Percentiles rank a stretch among this genome's conserved stretches.
Evolutionary conservation across 352 stramenopile genomes (phyloP).

Genomic region (Pythium folliculosum): DNA sequence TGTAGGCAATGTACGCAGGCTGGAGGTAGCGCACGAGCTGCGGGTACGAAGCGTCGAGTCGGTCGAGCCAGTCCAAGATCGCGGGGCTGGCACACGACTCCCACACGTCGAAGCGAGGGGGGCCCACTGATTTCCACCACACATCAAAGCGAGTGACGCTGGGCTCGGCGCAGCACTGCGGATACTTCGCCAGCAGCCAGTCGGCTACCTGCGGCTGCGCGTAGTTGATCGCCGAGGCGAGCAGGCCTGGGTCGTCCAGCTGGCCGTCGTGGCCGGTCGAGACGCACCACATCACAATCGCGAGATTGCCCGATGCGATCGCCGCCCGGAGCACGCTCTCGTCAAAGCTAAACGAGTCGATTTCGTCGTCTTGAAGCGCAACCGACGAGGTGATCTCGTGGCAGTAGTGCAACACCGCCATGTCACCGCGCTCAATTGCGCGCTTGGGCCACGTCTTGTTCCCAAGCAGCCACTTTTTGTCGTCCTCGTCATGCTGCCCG

Average conservation of each 20-base stretch:
- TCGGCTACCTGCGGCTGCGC: constrained; percentile 2
- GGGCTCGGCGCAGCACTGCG: neutral
- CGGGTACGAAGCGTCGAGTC: neutral
- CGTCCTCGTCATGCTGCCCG: neutral
- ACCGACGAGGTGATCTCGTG: neutral
- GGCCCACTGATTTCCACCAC: no score
- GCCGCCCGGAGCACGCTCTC: no score
- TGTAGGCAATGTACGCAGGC: neutral
- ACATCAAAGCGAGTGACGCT: neutral
- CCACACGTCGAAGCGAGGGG: neutral
- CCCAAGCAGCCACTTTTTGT: neutral
- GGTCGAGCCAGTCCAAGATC: constrained; percentile 1
- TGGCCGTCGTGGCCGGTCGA: no score
- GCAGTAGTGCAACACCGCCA: neutral
- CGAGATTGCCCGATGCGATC: no score
- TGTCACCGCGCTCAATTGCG: neutral
- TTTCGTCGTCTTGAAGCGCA: no score
- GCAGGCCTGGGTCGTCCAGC: no score
- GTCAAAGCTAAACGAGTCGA: no score
- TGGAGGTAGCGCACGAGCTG: neutral
- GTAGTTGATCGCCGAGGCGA: neutral
- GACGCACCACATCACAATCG: no score
- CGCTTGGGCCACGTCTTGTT: constrained; percentile 1
- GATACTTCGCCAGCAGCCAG: neutral
- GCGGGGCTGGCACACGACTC: neutral